Evolutionary conservation across 257 asterid species (phyloP).

Genomic region (Oldenlandia corymbosa): DNA sequence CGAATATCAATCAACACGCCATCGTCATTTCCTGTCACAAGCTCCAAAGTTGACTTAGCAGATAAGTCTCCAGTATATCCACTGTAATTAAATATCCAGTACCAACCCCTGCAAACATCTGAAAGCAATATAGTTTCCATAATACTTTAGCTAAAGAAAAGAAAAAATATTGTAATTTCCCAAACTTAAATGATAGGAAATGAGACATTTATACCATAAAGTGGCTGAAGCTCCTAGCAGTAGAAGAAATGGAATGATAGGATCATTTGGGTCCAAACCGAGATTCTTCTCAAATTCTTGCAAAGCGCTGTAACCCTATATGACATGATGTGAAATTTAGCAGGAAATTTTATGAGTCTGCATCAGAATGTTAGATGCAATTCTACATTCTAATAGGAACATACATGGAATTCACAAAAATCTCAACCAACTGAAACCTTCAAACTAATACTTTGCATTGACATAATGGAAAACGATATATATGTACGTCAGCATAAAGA

Average conservation of each 20-base stretch:
- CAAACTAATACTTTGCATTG: background rate
- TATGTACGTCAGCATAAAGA: background rate
- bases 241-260: slow-evolving; percentile 57
- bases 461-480: background rate
- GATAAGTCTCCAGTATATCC: slow-evolving; percentile 95
- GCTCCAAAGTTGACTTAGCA: slow-evolving; percentile 62
- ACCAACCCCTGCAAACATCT: slow-evolving; percentile 96
- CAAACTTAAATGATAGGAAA: slow-evolving; percentile 15
- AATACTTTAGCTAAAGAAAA: slow-evolving; percentile 15
- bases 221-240: slow-evolving; percentile 65
- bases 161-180: slow-evolving; percentile 6
- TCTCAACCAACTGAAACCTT: background rate
- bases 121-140: slow-evolving; percentile 67
- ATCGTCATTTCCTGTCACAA: slow-evolving; percentile 56
- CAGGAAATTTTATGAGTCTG: background rate
- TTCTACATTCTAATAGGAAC: background rate
- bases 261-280: slow-evolving; percentile 82
- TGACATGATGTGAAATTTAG: slow-evolving; percentile 18
- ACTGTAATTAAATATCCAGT: slow-evolving; percentile 59
- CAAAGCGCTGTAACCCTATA: slow-evolving; percentile 52
- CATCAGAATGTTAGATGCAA: no score
- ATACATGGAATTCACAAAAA: background rate
- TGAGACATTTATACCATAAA: slow-evolving; percentile 57
- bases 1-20: slow-evolving; percentile 83
- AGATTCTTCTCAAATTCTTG: slow-evolving; percentile 58